Evolutionary conservation across 331 rosid species (phyloP).

Genomic region (Erythrophleum ivorense): DNA sequence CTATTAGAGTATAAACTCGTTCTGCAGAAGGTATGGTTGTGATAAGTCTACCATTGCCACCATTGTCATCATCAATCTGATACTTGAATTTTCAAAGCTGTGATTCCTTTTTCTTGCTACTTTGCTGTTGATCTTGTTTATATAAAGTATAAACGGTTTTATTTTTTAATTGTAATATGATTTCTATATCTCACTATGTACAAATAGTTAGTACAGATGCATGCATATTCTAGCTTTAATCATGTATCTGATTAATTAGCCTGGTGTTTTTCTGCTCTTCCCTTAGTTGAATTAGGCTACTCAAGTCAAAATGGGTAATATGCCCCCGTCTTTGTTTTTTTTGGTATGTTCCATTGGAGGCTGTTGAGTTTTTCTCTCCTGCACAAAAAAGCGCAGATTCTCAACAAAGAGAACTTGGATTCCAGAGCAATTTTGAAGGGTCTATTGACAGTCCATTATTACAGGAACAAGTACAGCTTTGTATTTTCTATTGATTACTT

Average conservation of each 20-base stretch:
- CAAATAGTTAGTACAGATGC: constrained; percentile 12
- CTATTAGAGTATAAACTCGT: constrained; percentile 77
- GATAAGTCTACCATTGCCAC: constrained; percentile 19
- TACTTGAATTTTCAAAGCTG: background rate
- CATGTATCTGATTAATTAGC: constrained; percentile 14
- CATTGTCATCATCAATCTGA: constrained; percentile 20
- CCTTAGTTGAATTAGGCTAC: constrained; percentile 3
- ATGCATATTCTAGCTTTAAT: constrained; percentile 6
- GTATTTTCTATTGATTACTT: constrained; percentile 31
- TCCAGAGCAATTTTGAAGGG: constrained; percentile 52
- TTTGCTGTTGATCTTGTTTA: constrained; percentile 23
- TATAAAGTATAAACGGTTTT: constrained; percentile 4
- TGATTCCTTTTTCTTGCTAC: background rate
- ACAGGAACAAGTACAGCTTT: constrained; percentile 66
- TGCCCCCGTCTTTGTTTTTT: too few relatives aligned
- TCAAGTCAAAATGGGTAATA: background rate
- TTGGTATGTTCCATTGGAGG: constrained; percentile 48
- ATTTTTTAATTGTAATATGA: constrained; percentile 8
- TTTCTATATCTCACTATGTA: constrained; percentile 15
- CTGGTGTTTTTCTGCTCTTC: constrained; percentile 4
- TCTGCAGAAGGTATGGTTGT: constrained; percentile 63
- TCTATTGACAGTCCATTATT: constrained; percentile 81
- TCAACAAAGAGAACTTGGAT: constrained; percentile 59
- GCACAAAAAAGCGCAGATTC: constrained; percentile 65
- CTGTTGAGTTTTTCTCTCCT: constrained; percentile 67